Evolutionary conservation across 805 yeast genomes (phyloP), one percentile per base, ranked within the genome.

Genomic region (Starmerella bombicola): DNA sequence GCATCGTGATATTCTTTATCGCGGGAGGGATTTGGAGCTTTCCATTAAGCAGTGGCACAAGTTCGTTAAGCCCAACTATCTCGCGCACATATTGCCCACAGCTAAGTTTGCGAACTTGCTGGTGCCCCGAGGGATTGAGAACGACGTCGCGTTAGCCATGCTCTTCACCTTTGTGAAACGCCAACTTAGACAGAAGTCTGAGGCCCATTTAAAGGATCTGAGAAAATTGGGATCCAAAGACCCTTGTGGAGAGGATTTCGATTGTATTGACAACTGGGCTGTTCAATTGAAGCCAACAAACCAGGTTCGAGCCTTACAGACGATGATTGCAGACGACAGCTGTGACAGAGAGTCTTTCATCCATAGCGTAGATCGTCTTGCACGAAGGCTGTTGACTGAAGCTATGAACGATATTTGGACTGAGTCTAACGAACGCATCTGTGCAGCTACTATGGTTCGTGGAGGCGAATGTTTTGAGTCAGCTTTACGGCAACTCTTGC

Each of bases 401-500:
- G 86, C 88, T 0, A 59, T 82, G 29, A 83, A 80, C 40, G 65
- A 68, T 29, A 48, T 45, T 12, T 48, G 47, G 1, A 19, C 49
- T 19, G 26, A 18, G 1, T 55, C 48, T 28, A 15, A 18, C 20
- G 28, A 4, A 5, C 30, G 69, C 10, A 63, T 80, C 8, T 65
- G 80, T 22, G 91, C 91, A 0, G 80, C 84, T 5, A 79, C 79
- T 47, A 73, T 86, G 31, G 78, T 86, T 23, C 69, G 95, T 48
- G 85, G 95, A 0, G 98, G 98, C 4, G 96, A 85, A 57, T 82
- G 95, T 55, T 86, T 86, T 54, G 77, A 81, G 73, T 72, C 70
- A 23, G 78, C 95, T 0, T 64, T 88, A 30, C 73, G 80, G 45
- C 76, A 76, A 49, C 73, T 86, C 0, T 66, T 84, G 20, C 88